A percentile compares a stretch with the other conserved stretches of the same genome.
Evolutionary conservation across 2,329 filamentous ascomycete species (phyloP).

Genomic region (Fusarium pininemorale): DNA sequence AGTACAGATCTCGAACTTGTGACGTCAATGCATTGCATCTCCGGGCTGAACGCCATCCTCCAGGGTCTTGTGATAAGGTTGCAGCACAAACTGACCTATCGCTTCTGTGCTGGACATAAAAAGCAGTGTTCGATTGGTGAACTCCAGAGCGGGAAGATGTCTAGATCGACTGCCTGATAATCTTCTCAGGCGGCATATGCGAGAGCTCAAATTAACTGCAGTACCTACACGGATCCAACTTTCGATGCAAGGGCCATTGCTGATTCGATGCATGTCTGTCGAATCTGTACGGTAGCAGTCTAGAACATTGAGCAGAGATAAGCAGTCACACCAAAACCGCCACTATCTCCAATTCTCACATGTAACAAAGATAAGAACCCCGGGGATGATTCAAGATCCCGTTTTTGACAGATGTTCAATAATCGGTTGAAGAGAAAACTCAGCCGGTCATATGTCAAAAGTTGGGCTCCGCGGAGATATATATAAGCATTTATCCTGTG

Average conservation of each 20-base stretch:
- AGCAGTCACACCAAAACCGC: not conserved
- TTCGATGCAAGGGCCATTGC: fast-evolving
- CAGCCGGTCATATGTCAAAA: fast-evolving
- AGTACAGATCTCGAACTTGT: not conserved
- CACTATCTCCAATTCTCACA: not conserved
- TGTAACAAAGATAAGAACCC: not conserved
- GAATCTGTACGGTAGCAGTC: not conserved
- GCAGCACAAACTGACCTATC: not conserved
- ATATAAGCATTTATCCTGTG: not conserved
- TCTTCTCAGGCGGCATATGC: not conserved
- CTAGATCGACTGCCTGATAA: fast-evolving
- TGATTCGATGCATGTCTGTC: too few species aligned
- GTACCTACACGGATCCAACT: fast-evolving
- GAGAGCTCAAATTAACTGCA: not conserved
- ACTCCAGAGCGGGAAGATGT: not conserved
- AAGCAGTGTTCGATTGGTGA: not conserved
- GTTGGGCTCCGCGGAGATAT: not conserved
- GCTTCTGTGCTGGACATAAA: not conserved
- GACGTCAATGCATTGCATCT: not conserved
- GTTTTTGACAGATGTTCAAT: too few species aligned
- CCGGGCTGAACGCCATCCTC: not conserved
- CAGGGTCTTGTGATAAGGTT: not conserved
- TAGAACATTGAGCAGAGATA: not conserved
- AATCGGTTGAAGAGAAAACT: fast-evolving
- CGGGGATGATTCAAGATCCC: fast-evolving